phyloP scores from a whole-genome alignment of 495 filamentous ascomycete genomes.

The Daldinia decipiens region DNA sequence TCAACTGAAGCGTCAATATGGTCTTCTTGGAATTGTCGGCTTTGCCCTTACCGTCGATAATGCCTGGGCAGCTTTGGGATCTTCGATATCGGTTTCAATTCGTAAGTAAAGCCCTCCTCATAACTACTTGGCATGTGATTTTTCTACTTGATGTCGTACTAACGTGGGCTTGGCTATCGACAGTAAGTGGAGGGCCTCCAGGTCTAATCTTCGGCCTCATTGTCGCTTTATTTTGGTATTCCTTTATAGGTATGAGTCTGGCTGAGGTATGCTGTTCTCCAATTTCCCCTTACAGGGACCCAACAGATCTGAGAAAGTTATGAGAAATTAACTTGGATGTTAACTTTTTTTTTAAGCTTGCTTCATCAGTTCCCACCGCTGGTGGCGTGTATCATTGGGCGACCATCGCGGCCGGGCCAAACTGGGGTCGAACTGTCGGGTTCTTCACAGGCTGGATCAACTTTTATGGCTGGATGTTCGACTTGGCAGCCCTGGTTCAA shows the following conservation, averaged over 20 bases:
- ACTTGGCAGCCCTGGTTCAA: constrained; percentile 70
- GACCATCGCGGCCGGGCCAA: constrained; percentile 74
- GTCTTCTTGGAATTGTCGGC: constrained; percentile 61
- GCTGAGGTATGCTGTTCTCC: constrained; percentile 49
- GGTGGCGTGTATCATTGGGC: constrained; percentile 93
- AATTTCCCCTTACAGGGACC: not conserved
- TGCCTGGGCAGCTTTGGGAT: constrained; percentile 66
- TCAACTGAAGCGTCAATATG: constrained; percentile 65
- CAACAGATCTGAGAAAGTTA: not conserved
- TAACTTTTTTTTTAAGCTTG: constrained; percentile 61
- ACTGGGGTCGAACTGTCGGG: constrained; percentile 73
- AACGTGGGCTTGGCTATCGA: constrained; percentile 4
- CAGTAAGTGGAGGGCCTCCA: constrained; percentile 67
- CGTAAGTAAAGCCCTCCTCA: constrained; percentile 49
- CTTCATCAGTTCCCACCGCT: constrained; percentile 80
- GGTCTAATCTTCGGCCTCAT: constrained; percentile 66
- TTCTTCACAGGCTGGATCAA: constrained; percentile 87
- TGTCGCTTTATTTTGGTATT: constrained; percentile 57
- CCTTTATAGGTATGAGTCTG: constrained; percentile 56
- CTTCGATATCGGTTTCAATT: constrained; percentile 63
- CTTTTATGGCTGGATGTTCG: constrained; percentile 72
- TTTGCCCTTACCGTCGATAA: constrained; percentile 65
- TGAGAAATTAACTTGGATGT: not conserved
- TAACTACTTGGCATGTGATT: not conserved
- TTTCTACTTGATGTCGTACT: constrained; percentile 1